Conservation (phyloP, 2,329 filamentous ascomycete species). For the Neofusicoccum kwambonambiense region DNA sequence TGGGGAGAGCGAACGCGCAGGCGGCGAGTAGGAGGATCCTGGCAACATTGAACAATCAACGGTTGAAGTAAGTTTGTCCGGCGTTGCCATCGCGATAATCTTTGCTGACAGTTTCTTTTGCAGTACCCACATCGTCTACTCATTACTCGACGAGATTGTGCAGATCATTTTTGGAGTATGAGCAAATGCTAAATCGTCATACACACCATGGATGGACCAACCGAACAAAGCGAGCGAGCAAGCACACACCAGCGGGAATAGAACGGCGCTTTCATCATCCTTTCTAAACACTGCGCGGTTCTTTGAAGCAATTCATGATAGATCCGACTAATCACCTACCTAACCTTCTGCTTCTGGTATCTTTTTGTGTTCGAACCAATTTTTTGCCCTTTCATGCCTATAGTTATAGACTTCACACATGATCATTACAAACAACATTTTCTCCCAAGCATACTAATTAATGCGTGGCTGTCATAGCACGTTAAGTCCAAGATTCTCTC, state of each 20-base stretch:
- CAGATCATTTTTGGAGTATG: constrained; percentile 40
- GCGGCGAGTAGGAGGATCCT: constrained; percentile 85
- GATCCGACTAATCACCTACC: constrained; percentile 1
- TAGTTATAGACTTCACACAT: not conserved
- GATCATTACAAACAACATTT: not conserved
- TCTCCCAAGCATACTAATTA: not conserved
- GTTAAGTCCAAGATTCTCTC: not conserved
- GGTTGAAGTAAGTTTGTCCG: constrained; percentile 72
- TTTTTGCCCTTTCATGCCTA: not conserved
- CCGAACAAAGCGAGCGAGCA: not conserved
- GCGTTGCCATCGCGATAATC: not conserved
- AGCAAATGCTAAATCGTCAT: not conserved
- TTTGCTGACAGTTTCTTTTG: not conserved
- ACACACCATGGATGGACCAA: too few relatives aligned
- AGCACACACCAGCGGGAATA: not conserved
- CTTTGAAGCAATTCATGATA: constrained; percentile 5
- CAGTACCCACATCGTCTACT: constrained; percentile 52
- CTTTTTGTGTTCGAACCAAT: not conserved
- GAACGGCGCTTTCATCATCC: not conserved
- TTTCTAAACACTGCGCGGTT: not conserved
- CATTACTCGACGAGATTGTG: constrained; percentile 49
- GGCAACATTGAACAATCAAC: constrained; percentile 85
- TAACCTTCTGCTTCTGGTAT: not conserved
- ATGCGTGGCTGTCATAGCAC: not conserved
- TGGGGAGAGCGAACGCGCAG: constrained; percentile 87